Evolutionary conservation across 1,139 yeast genomes (phyloP).

Genomic region (Hyphopichia pseudoburtonii): DNA sequence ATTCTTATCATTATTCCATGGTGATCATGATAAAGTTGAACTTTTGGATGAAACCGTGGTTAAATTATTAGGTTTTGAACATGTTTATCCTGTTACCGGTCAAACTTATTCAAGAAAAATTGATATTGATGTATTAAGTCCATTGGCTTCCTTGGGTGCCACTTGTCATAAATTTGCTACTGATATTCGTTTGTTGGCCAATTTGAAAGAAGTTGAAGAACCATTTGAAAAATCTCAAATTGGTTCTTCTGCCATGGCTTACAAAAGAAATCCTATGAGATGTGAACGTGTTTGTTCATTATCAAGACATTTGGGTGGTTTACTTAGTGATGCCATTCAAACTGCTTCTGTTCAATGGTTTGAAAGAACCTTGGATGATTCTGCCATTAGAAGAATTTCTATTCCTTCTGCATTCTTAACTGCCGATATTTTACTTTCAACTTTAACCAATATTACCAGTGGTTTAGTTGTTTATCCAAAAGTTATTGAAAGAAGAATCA

Average conservation of each 20-base stretch:
- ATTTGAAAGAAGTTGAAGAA: slow-evolving; percentile 95
- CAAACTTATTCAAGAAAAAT: slow-evolving; percentile 98
- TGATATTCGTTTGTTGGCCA: slow-evolving; percentile 92
- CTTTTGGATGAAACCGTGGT: slow-evolving; percentile 87
- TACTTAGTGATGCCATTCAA: slow-evolving; percentile 89
- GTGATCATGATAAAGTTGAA: slow-evolving; percentile 96
- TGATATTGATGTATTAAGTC: slow-evolving; percentile 90
- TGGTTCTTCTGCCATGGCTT: slow-evolving; percentile 99
- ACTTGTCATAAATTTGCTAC: slow-evolving; percentile 98
- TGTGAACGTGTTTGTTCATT: slow-evolving; percentile 97
- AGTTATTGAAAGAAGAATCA: slow-evolving; percentile 96
- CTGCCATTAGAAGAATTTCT: slow-evolving; percentile 96
- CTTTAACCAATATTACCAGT: slow-evolving; percentile 86
- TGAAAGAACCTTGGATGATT: slow-evolving; percentile 97
- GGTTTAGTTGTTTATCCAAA: slow-evolving; percentile 98
- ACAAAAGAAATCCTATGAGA: slow-evolving; percentile 99
- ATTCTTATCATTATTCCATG: slow-evolving; percentile 90
- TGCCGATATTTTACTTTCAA: slow-evolving; percentile 88
- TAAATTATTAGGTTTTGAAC: slow-evolving; percentile 88
- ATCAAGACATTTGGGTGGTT: slow-evolving; percentile 90
- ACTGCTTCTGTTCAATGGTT: slow-evolving; percentile 99
- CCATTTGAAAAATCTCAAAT: slow-evolving; percentile 98
- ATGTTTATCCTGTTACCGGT: slow-evolving; percentile 96
- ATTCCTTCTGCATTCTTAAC: slow-evolving; percentile 96
- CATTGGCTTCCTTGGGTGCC: slow-evolving; percentile 94